Evolutionary conservation across 1,284 basidiomycete species (phyloP).

Genomic region (Marasmius tenuissimus): DNA sequence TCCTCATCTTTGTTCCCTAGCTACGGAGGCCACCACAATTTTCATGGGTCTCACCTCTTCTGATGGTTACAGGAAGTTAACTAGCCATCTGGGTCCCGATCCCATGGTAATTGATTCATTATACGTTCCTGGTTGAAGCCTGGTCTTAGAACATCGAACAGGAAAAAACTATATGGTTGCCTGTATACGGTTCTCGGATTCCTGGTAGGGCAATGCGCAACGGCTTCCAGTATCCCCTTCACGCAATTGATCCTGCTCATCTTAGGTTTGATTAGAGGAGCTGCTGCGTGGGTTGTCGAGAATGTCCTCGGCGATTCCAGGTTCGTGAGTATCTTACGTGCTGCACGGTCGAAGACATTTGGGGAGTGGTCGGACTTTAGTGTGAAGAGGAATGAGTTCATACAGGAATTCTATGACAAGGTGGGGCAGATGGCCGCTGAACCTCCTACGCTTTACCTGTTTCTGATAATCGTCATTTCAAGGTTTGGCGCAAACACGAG

Average conservation of each 20-base stretch:
- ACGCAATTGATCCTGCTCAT: not conserved
- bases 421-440: slow-evolving; percentile 32
- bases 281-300: slow-evolving; percentile 48
- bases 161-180: slow-evolving; percentile 57
- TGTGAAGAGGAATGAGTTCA: slow-evolving; percentile 52
- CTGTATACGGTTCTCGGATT: slow-evolving; percentile 6
- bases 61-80: slow-evolving; percentile 76
- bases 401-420: slow-evolving; percentile 53
- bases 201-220: not conserved
- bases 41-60: slow-evolving; percentile 74
- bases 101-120: slow-evolving; percentile 45
- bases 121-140: not conserved
- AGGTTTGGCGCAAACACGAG: slow-evolving; percentile 71
- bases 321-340: slow-evolving; percentile 44
- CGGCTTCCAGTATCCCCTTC: not conserved
- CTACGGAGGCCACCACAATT: slow-evolving; percentile 49
- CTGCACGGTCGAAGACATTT: slow-evolving; percentile 52
- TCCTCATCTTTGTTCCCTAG: slow-evolving; percentile 28
- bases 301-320: slow-evolving; percentile 54
- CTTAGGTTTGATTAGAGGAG: slow-evolving; percentile 49
- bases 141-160: slow-evolving; percentile 18
- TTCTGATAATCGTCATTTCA: not conserved
- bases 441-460: not conserved
- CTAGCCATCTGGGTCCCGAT: slow-evolving; percentile 69
- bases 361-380: slow-evolving; percentile 46